These are phyloP conservation scores for Thuidium tamariscinum DNA, from an alignment of 225 moss, liverwort and hornwort species.

Conservation along the genomic window DNA sequence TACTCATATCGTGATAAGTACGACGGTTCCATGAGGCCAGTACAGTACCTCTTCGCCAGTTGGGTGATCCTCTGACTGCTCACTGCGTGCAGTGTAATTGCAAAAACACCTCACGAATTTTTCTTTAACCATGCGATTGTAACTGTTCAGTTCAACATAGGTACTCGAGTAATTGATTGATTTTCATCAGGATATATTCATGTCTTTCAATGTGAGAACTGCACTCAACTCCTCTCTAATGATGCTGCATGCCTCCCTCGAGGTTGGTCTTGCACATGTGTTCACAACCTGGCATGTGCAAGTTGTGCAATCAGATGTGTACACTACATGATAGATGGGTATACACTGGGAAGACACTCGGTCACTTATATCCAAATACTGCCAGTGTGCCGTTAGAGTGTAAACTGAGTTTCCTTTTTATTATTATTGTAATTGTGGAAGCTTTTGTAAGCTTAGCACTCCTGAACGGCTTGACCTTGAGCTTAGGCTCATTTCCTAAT, in stretches of 20 bases:
- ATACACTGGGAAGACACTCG: neutral
- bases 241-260: neutral
- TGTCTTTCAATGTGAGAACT: neutral
- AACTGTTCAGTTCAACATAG: neutral
- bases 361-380: neutral
- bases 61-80: slow-evolving; percentile 4
- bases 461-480: too few relatives aligned
- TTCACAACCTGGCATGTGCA: neutral
- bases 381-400: neutral
- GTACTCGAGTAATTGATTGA: neutral
- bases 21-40: neutral
- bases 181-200: neutral
- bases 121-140: neutral
- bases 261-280: neutral
- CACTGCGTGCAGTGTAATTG: neutral
- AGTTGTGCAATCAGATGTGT: neutral
- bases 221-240: neutral
- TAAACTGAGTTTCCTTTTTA: neutral
- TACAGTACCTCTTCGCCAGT: neutral
- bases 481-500: neutral
- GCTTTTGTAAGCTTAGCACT: neutral
- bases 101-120: neutral
- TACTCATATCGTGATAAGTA: neutral
- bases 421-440: neutral
- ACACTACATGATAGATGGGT: neutral